phyloP scores from a whole-genome alignment of 2,329 filamentous ascomycete genomes.

The Monosporascus sp. region DNA sequence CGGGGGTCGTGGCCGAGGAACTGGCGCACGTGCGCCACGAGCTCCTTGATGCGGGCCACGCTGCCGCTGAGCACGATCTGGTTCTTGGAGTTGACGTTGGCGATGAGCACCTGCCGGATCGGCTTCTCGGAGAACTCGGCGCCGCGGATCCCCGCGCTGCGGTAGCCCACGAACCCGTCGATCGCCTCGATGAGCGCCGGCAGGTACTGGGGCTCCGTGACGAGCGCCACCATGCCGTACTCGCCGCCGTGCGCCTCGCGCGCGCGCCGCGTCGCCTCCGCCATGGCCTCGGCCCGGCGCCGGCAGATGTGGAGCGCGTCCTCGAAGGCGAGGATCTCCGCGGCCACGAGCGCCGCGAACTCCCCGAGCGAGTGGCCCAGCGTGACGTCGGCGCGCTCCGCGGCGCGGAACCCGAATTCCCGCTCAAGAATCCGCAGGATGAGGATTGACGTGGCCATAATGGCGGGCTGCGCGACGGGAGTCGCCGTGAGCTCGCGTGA shows the following conservation, averaged over 20 bases:
- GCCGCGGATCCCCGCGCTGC: slow-evolving; percentile 60
- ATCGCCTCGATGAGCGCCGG: slow-evolving; percentile 65
- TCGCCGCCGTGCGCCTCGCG: slow-evolving; percentile 66
- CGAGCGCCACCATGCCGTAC: slow-evolving; percentile 90
- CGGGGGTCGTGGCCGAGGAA: slow-evolving; percentile 89
- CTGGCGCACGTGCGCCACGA: slow-evolving; percentile 79
- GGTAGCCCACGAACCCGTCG: slow-evolving; percentile 70
- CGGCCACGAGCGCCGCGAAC: slow-evolving; percentile 84
- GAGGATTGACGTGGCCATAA: slow-evolving; percentile 90
- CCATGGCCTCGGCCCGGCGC: slow-evolving; percentile 77
- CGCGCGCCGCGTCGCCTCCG: slow-evolving; percentile 64
- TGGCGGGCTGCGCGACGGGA: slow-evolving; percentile 86
- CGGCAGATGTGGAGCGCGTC: slow-evolving; percentile 76
- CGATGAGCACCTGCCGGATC: slow-evolving; percentile 83
- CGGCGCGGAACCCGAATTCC: slow-evolving; percentile 73
- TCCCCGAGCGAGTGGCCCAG: slow-evolving; percentile 90
- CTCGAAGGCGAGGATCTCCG: slow-evolving; percentile 70
- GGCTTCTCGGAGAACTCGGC: slow-evolving; percentile 59
- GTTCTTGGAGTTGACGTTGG: slow-evolving; percentile 93
- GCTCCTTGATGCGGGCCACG: slow-evolving; percentile 73
- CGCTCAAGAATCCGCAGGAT: slow-evolving; percentile 82
- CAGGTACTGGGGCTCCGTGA: slow-evolving; percentile 79
- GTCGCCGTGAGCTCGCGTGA: slow-evolving; percentile 73
- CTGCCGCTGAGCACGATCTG: slow-evolving; percentile 92
- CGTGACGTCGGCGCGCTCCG: slow-evolving; percentile 70